phyloP scores from a whole-genome alignment of 2,329 filamentous ascomycete genomes.

The Ophiostoma perfectum region DNA sequence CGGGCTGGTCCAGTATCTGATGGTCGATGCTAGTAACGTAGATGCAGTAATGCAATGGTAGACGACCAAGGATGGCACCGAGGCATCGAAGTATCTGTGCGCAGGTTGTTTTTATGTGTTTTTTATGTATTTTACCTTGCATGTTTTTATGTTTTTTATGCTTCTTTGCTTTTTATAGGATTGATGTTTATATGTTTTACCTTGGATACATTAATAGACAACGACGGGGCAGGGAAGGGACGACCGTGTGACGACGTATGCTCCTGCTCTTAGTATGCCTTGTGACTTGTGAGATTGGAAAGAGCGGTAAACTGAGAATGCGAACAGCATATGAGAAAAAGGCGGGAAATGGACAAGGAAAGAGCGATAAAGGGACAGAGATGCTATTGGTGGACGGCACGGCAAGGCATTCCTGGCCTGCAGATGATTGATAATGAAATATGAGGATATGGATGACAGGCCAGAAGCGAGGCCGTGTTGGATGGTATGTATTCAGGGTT shows the following conservation, averaged over 20 bases:
- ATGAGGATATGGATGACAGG: neutral
- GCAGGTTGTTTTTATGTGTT: neutral
- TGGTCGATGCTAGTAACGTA: neutral
- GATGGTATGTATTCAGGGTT: too few relatives aligned
- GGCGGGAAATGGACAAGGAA: neutral
- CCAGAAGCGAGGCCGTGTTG: too few relatives aligned
- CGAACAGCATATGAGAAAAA: neutral
- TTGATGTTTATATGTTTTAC: too few relatives aligned
- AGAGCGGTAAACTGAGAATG: neutral
- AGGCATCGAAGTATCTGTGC: conserved; percentile 5
- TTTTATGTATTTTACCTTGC: neutral
- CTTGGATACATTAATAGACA: neutral
- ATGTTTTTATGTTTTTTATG: neutral
- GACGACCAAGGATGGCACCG: neutral
- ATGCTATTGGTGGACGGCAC: neutral
- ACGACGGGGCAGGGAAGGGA: neutral
- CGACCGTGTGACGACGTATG: neutral
- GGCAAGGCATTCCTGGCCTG: neutral
- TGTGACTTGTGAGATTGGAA: neutral
- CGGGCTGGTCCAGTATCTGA: neutral
- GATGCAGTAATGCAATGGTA: neutral
- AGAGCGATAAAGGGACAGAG: neutral
- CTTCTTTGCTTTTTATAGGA: neutral
- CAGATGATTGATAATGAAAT: neutral
- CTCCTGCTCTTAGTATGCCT: neutral